These are phyloP conservation scores for Blastosporella zonata DNA, from an alignment of 1,284 basidiomycete species.

Conservation along the genomic window DNA sequence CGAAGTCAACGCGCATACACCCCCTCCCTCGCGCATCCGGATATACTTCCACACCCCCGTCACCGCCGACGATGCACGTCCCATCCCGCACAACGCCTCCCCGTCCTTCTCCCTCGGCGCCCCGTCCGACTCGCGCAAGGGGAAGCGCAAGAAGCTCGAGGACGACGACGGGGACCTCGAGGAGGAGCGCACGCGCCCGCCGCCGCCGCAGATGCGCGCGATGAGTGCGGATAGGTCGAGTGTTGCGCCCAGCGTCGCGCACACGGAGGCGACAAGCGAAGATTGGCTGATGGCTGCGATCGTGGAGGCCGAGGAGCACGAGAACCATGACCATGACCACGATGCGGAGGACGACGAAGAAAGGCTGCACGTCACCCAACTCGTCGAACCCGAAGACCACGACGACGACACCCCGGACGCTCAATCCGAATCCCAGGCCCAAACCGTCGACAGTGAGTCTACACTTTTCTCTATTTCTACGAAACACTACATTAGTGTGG, in stretches of 20 bases:
- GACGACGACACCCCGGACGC: constrained; percentile 40
- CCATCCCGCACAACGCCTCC: constrained; percentile 51
- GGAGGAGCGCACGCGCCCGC: constrained; percentile 63
- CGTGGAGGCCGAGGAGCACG: constrained; percentile 55
- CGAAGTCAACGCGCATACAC: constrained; percentile 33
- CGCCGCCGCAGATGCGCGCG: constrained; percentile 52
- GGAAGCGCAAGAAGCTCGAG: constrained; percentile 79
- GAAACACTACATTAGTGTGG: constrained; percentile 34
- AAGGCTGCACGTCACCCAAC: constrained; percentile 43
- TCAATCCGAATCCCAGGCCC: constrained; percentile 9
- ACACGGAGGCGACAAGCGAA: constrained; percentile 71
- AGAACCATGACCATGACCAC: constrained; percentile 16
- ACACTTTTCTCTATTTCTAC: constrained; percentile 29
- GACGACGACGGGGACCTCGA: constrained; percentile 78
- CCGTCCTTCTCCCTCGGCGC: constrained; percentile 41
- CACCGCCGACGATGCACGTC: constrained; percentile 71
- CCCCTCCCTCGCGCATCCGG: constrained; percentile 74
- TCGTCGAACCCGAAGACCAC: constrained; percentile 38
- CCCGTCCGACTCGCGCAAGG: constrained; percentile 66
- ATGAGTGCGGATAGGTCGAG: constrained; percentile 55
- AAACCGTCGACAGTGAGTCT: constrained; percentile 37
- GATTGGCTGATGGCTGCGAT: constrained; percentile 87
- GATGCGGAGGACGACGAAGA: constrained; percentile 41
- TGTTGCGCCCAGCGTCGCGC: constrained; percentile 64
- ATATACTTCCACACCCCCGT: constrained; percentile 87